Percentiles rank a stretch among this genome's conserved stretches.
Evolutionary conservation across 1,139 yeast genomes (phyloP).

Genomic region (Blastobotrys ciferrii): DNA sequence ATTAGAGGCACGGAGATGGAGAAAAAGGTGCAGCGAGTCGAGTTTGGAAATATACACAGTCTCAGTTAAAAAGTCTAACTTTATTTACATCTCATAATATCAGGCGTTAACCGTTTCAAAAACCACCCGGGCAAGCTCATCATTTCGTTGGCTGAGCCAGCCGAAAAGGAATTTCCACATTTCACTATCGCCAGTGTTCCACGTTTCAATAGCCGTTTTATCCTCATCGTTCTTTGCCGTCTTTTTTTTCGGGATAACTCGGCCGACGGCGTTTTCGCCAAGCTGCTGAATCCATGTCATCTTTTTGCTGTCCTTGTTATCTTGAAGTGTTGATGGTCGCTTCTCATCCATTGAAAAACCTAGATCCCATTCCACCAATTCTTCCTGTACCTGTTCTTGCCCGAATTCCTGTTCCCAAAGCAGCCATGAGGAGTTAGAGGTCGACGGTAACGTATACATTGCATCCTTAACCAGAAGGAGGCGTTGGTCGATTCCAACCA

Average conservation of each 20-base stretch:
- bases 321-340: constrained; percentile 5
- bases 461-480: constrained; percentile 26
- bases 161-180: constrained; percentile 28
- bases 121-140: constrained; percentile 8
- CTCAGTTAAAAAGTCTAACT: neutral
- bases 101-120: constrained; percentile 7
- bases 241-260: neutral
- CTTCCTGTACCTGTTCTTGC: constrained; percentile 14
- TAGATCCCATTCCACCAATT: constrained; percentile 25
- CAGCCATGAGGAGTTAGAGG: constrained; percentile 25
- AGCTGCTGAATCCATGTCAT: neutral
- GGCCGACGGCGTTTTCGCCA: neutral
- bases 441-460: constrained; percentile 17
- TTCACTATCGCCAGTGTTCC: constrained; percentile 32
- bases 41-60: no score
- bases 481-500: constrained; percentile 20
- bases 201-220: constrained; percentile 24
- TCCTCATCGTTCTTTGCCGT: neutral
- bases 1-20: no score
- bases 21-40: no score
- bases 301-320: neutral
- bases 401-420: constrained; percentile 24
- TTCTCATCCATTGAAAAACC: constrained; percentile 23
- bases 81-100: neutral
- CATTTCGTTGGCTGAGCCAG: constrained; percentile 8